A percentile compares a stretch with the other conserved stretches of the same genome.
These are phyloP conservation scores for Panus rudis DNA, from an alignment of 768 basidiomycete genomes.

Conservation along the genomic window DNA sequence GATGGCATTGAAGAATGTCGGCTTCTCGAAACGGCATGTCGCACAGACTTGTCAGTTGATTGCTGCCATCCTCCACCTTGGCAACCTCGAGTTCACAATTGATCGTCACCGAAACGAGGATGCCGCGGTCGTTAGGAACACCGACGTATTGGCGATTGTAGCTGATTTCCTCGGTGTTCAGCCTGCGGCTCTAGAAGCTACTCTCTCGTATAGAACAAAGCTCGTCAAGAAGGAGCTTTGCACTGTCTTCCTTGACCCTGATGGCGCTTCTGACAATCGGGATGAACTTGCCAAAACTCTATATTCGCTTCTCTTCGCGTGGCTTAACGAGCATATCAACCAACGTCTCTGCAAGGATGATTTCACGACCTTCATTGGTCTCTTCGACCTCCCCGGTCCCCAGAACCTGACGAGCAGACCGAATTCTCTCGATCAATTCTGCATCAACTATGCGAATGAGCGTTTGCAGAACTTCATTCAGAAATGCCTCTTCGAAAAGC, in stretches of 20 bases:
- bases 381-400: slow-evolving; percentile 90
- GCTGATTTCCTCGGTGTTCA: slow-evolving; percentile 89
- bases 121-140: slow-evolving; percentile 86
- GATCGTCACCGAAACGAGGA: slow-evolving; percentile 84
- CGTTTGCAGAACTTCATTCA: slow-evolving; percentile 80
- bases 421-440: slow-evolving; percentile 95
- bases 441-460: slow-evolving; percentile 95
- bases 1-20: slow-evolving; percentile 86
- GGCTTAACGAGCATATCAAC: slow-evolving; percentile 96
- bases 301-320: slow-evolving; percentile 90
- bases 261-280: slow-evolving; percentile 87
- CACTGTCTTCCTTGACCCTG: slow-evolving; percentile 91
- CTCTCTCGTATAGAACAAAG: slow-evolving; percentile 87
- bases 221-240: slow-evolving; percentile 95
- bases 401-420: slow-evolving; percentile 83
- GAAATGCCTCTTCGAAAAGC: slow-evolving; percentile 70
- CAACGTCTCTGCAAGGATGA: slow-evolving; percentile 92
- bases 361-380: slow-evolving; percentile 84
- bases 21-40: slow-evolving; percentile 90
- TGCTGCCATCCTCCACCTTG: slow-evolving; percentile 93
- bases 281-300: slow-evolving; percentile 92
- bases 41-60: slow-evolving; percentile 93
- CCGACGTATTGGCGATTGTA: slow-evolving; percentile 73
- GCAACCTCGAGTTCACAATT: slow-evolving; percentile 87
- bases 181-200: slow-evolving; percentile 61